phyloP scores from a whole-genome alignment of 805 yeast species.

The Phaffomyces opuntiae region DNA sequence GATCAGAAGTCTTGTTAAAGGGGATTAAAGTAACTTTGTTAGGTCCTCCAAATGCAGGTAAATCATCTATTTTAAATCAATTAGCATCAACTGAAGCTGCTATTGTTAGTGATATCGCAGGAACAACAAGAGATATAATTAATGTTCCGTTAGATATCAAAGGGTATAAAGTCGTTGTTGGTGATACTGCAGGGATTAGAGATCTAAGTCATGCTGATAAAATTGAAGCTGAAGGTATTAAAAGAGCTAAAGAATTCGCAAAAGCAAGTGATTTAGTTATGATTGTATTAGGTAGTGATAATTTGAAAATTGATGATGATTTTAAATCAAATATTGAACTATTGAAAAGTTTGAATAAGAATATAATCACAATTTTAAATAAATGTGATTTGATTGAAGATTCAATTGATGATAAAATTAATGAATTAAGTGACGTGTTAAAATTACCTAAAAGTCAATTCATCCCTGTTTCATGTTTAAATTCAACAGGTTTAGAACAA shows the following conservation, averaged over 20 bases:
- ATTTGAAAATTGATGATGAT: slow-evolving; percentile 30
- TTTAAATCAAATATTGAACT: slow-evolving; percentile 21
- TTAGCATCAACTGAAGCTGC: slow-evolving; percentile 78
- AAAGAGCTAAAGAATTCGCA: slow-evolving; percentile 60
- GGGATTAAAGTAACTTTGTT: slow-evolving; percentile 71
- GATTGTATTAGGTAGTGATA: slow-evolving; percentile 50
- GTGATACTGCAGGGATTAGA: slow-evolving; percentile 93
- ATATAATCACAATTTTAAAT: slow-evolving; percentile 45
- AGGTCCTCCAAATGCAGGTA: slow-evolving; percentile 97
- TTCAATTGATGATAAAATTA: slow-evolving; percentile 16
- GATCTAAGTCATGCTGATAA: slow-evolving; percentile 37
- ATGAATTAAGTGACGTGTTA: slow-evolving; percentile 18
- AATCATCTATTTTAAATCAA: slow-evolving; percentile 76
- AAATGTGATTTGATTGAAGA: slow-evolving; percentile 45
- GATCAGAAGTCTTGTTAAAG: slow-evolving; percentile 55
- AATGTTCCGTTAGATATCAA: slow-evolving; percentile 74
- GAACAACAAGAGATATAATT: slow-evolving; percentile 87
- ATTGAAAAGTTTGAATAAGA: slow-evolving; percentile 15
- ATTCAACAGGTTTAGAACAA: slow-evolving; percentile 46
- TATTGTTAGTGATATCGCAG: slow-evolving; percentile 85
- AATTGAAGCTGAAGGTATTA: slow-evolving; percentile 77
- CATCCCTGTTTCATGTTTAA: slow-evolving; percentile 51
- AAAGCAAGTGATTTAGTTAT: slow-evolving; percentile 58
- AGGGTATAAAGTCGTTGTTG: slow-evolving; percentile 77
- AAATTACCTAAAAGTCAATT: slow-evolving; percentile 20